phyloP scores from a whole-genome alignment of 148 eudicot species.

The Selenicereus undatus region DNA sequence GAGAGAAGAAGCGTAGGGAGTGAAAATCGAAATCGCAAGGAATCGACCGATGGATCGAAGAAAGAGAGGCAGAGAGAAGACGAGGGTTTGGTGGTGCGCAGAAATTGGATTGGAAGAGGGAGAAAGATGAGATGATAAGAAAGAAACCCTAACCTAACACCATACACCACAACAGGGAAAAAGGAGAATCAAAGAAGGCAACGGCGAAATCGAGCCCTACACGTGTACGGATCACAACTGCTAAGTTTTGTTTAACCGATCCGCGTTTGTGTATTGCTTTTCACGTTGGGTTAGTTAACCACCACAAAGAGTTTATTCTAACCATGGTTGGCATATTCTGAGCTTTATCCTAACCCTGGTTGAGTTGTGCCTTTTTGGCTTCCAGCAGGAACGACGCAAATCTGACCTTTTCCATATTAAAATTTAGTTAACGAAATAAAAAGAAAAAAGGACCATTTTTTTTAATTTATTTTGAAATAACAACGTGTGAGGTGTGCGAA shows the following conservation, averaged over 20 bases:
- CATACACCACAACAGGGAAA: not conserved
- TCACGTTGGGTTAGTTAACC: slow-evolving; percentile 1
- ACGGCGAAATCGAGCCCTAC: slow-evolving; percentile 16
- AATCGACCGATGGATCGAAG: slow-evolving; percentile 7
- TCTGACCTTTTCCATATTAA: too few species aligned
- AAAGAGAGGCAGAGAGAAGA: slow-evolving; percentile 18
- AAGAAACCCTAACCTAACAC: slow-evolving; percentile 9
- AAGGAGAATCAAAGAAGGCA: not conserved
- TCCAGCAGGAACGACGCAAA: not conserved
- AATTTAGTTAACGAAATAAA: too few species aligned
- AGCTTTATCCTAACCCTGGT: not conserved
- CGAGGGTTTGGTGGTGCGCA: not conserved
- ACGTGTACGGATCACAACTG: slow-evolving; percentile 13
- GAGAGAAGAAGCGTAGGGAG: not conserved
- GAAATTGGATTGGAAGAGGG: not conserved
- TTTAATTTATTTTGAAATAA: too few species aligned
- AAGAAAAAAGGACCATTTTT: too few species aligned
- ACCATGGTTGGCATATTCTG: not conserved
- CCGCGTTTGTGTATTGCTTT: not conserved
- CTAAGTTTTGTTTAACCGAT: not conserved
- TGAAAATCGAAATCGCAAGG: slow-evolving; percentile 2
- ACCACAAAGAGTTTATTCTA: not conserved
- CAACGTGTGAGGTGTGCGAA: too few species aligned
- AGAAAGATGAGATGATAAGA: not conserved
- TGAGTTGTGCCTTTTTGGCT: not conserved